Evolutionary conservation across 768 basidiomycete species (phyloP), one percentile per base, ranked within the genome.

Genomic region (Tulasnella sp.): DNA sequence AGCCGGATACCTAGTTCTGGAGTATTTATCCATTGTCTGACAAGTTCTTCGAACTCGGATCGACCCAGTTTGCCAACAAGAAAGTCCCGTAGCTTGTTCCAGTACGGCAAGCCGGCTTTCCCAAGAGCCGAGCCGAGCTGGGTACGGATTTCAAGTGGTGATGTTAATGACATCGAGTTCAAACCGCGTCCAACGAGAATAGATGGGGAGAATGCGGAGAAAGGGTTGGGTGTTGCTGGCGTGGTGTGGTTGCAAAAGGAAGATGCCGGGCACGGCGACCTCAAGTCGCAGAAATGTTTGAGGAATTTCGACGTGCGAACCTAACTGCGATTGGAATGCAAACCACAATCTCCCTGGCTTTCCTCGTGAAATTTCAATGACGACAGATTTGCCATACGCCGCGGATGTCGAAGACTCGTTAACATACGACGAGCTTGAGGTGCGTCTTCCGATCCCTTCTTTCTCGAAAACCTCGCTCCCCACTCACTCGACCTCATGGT

Each of bases 381-480:
- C 81, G 2, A 91, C 91, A 68, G 94, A 97, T 77, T 85, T 97
- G 19, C 95, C 95, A 42, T 97, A 97, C 80, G 95, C 95, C 67
- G 95, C 94, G 17, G 95, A 98, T 79, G 95, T 94, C 2, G 89
- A 96, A 79, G 86, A 92, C 67, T 92, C 94, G 3, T 83, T 97
- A 17, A 86, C 90, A 1, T 94, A 86, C 79, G 95, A 96, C 76
- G 95, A 98, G 80, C 85, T 97, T 35, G 90, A 94, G 81, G 95
- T 95, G 71, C 44, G 81, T 63, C 73, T 39, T 36, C 35, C 62
- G n/a, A 19, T 42, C 67, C n/a, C 32, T 41, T 65, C 35, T 39
- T 26, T n/a, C 17, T 64, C n/a, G 44, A 42, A 71, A 63, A n/a
- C 14, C 41, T 63, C 39, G 7, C n/a, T 42, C 12, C 47, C 37